Evolutionary conservation across 2,329 filamentous ascomycete species (phyloP).

Genomic region (Alternaria sp.): DNA sequence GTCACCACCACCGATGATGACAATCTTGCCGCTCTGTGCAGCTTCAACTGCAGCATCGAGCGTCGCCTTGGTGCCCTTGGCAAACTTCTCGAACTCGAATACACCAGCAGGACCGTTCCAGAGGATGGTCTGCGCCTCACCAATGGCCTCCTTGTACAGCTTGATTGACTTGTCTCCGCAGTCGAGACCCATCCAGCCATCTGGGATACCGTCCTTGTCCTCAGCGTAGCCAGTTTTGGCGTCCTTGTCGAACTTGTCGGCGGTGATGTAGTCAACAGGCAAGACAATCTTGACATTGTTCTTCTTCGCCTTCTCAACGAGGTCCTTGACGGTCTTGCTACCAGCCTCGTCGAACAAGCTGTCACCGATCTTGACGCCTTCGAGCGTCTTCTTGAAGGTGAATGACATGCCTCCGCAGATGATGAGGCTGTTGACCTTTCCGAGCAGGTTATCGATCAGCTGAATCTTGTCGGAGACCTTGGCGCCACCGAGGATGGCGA

Average conservation of each 20-base stretch:
- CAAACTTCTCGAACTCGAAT: conserved; percentile 96
- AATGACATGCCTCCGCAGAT: conserved; percentile 99
- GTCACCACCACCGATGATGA: conserved; percentile 98
- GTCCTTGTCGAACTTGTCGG: conserved; percentile 90
- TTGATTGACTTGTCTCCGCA: conserved; percentile 88
- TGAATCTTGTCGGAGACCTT: conserved; percentile 99
- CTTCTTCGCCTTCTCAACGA: conserved; percentile 95
- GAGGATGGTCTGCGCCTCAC: conserved; percentile 91
- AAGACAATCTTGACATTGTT: conserved; percentile 95
- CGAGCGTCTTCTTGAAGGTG: conserved; percentile 99
- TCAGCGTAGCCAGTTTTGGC: conserved; percentile 83
- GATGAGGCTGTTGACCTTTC: conserved; percentile 96
- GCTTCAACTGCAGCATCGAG: conserved; percentile 87
- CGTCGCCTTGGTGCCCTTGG: conserved; percentile 88
- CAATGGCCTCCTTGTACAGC: conserved; percentile 87
- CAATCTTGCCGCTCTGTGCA: conserved; percentile 84
- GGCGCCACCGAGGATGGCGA: conserved; percentile 96
- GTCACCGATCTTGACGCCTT: conserved; percentile 87
- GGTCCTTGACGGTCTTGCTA: conserved; percentile 84
- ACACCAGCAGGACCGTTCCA: conserved; percentile 99
- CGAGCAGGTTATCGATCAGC: conserved; percentile 97
- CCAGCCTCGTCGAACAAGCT: conserved; percentile 94
- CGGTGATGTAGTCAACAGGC: conserved; percentile 93
- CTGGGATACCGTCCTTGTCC: conserved; percentile 87
- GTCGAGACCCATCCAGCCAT: conserved; percentile 98